Percentiles rank a stretch among this genome's conserved stretches.
These are phyloP conservation scores for Phoenix dactylifera DNA, from an alignment of 176 grass and related monocot genomes.

Conservation along the genomic window DNA sequence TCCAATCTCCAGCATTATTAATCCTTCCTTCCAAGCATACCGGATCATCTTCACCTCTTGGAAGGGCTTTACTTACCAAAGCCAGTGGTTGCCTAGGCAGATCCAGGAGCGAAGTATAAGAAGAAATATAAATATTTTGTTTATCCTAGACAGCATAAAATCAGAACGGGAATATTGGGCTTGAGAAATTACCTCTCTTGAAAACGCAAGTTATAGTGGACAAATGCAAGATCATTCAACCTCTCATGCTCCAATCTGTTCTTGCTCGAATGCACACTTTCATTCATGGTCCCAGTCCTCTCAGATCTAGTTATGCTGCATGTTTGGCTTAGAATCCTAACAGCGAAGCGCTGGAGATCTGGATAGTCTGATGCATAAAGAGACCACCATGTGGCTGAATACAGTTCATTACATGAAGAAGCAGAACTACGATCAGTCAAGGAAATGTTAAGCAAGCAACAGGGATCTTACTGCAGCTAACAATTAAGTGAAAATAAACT, in stretches of 20 bases:
- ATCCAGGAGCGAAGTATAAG: too few relatives aligned
- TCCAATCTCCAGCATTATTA: too few relatives aligned
- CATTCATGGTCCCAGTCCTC: constrained; percentile 11
- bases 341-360: constrained; percentile 28
- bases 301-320: constrained; percentile 21
- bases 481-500: background rate
- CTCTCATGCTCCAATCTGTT: constrained; percentile 22
- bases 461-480: too few relatives aligned
- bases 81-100: too few relatives aligned
- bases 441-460: too few relatives aligned
- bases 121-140: too few relatives aligned
- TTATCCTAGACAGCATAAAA: too few relatives aligned
- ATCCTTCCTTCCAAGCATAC: too few relatives aligned
- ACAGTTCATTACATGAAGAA: background rate
- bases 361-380: constrained; percentile 25
- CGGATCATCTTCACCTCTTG: too few relatives aligned
- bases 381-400: constrained; percentile 35
- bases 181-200: constrained; percentile 7
- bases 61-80: too few relatives aligned
- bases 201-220: constrained; percentile 21
- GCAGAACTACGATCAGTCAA: too few relatives aligned
- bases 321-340: constrained; percentile 32
- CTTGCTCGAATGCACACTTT: constrained; percentile 19
- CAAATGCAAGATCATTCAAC: constrained; percentile 27
- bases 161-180: too few relatives aligned